Conservation (phyloP, 352 stramenopile species). For the Pythium sukuiense region DNA sequence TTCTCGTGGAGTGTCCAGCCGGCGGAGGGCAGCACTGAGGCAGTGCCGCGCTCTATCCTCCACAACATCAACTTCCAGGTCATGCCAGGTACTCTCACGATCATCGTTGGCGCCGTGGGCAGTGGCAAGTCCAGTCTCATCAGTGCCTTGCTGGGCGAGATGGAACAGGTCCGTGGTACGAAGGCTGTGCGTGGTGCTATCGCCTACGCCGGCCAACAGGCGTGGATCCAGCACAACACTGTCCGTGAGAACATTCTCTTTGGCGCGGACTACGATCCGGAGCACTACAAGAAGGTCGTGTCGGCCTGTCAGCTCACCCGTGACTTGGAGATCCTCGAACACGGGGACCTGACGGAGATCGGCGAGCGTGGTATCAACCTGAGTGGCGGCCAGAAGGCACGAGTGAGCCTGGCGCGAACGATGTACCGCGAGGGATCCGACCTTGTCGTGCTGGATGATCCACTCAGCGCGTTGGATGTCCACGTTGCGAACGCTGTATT, state of each 20-base stretch:
- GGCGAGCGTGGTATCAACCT: conserved; percentile 49
- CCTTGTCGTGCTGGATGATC: conserved; percentile 41
- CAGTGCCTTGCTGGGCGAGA: conserved; percentile 34
- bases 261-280: conserved; percentile 22
- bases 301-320: conserved; percentile 45
- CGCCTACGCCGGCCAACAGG: conserved; percentile 33
- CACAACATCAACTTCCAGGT: conserved; percentile 31
- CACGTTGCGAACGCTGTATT: conserved; percentile 40
- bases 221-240: conserved; percentile 37
- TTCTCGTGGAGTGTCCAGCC: conserved; percentile 31
- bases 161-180: conserved; percentile 16
- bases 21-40: background rate
- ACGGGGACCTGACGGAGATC: conserved; percentile 71
- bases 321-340: conserved; percentile 63
- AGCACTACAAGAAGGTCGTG: conserved; percentile 40
- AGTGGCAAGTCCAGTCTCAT: conserved; percentile 41
- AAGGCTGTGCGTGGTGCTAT: conserved; percentile 19
- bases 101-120: conserved; percentile 40
- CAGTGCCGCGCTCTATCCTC: background rate
- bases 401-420: conserved; percentile 29
- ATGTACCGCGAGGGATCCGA: conserved; percentile 33
- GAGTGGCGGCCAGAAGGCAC: conserved; percentile 35
- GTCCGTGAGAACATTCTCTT: conserved; percentile 38
- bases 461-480: conserved; percentile 35
- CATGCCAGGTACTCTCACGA: conserved; percentile 44